Evolutionary conservation across 805 yeast species (phyloP).

Genomic region (Schwanniomyces vanrijiae): DNA sequence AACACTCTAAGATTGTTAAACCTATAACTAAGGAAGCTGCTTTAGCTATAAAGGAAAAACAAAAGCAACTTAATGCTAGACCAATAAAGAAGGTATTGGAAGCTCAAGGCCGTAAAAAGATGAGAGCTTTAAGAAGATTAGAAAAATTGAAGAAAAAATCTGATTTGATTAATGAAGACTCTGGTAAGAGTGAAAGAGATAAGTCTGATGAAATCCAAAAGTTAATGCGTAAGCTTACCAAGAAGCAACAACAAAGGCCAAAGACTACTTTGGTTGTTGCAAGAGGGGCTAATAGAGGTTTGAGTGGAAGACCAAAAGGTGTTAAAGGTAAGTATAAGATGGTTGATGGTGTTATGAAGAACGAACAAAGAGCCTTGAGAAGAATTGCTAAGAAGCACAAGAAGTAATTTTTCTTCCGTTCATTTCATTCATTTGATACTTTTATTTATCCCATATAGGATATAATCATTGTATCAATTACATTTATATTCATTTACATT

Average conservation of each 20-base stretch:
- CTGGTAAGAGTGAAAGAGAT: slow-evolving; percentile 84
- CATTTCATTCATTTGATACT: neutral
- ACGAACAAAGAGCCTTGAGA: slow-evolving; percentile 90
- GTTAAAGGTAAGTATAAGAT: slow-evolving; percentile 96
- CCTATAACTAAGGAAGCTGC: slow-evolving; percentile 91
- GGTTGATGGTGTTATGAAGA: slow-evolving; percentile 98
- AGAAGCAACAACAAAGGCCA: slow-evolving; percentile 71
- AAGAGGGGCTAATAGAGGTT: slow-evolving; percentile 76
- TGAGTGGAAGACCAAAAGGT: slow-evolving; percentile 95
- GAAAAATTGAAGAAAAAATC: slow-evolving; percentile 89
- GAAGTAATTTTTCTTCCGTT: slow-evolving; percentile 29
- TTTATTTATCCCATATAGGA: neutral
- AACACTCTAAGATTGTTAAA: slow-evolving; percentile 79
- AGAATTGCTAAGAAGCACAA: slow-evolving; percentile 86
- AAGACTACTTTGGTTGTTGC: slow-evolving; percentile 90
- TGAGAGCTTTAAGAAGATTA: slow-evolving; percentile 80
- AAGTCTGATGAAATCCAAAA: slow-evolving; percentile 91
- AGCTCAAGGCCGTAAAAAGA: slow-evolving; percentile 94
- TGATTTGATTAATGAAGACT: slow-evolving; percentile 84
- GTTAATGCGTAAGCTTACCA: slow-evolving; percentile 76
- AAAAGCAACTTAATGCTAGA: slow-evolving; percentile 79
- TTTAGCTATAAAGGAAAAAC: slow-evolving; percentile 42
- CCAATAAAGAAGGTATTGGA: slow-evolving; percentile 99
- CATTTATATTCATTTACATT: neutral
- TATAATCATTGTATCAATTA: neutral